phyloP scores from a whole-genome alignment of 2,329 filamentous ascomycete species.

The Pseudogymnoascus sp. region DNA sequence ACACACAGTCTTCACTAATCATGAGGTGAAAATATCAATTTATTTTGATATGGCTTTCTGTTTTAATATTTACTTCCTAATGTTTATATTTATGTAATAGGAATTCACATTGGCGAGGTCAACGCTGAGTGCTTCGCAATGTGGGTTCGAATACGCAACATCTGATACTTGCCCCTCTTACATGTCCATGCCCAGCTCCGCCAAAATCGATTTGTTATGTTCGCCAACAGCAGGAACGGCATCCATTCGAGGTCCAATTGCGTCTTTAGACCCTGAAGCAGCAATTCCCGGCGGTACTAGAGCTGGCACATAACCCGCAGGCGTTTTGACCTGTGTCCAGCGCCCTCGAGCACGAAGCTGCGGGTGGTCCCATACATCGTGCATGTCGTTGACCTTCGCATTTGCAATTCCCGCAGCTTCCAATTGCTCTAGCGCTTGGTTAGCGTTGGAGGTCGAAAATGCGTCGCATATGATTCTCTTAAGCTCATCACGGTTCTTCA shows the following conservation, averaged over 20 bases:
- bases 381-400: slow-evolving; percentile 48
- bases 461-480: slow-evolving; percentile 38
- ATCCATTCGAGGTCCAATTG: slow-evolving; percentile 32
- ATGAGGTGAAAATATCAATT: background rate
- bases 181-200: slow-evolving; percentile 34
- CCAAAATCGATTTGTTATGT: slow-evolving; percentile 42
- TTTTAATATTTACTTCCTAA: background rate
- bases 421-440: slow-evolving; percentile 36
- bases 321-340: slow-evolving; percentile 45
- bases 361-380: slow-evolving; percentile 46
- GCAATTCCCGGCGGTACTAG: slow-evolving; percentile 43
- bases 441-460: slow-evolving; percentile 35
- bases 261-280: slow-evolving; percentile 19
- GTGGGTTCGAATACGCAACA: background rate
- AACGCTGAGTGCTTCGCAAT: background rate
- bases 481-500: slow-evolving; percentile 40
- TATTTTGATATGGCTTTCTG: background rate
- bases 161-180: background rate
- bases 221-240: slow-evolving; percentile 43
- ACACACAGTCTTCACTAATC: background rate
- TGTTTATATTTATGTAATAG: background rate
- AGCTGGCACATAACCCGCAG: slow-evolving; percentile 39
- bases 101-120: background rate
- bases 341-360: slow-evolving; percentile 44
- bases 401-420: slow-evolving; percentile 47